A percentile compares a stretch with the other conserved stretches of the same genome.
These are phyloP conservation scores for Phialocephala subalpina DNA, from an alignment of 2,329 filamentous ascomycete genomes.

Conservation along the genomic window DNA sequence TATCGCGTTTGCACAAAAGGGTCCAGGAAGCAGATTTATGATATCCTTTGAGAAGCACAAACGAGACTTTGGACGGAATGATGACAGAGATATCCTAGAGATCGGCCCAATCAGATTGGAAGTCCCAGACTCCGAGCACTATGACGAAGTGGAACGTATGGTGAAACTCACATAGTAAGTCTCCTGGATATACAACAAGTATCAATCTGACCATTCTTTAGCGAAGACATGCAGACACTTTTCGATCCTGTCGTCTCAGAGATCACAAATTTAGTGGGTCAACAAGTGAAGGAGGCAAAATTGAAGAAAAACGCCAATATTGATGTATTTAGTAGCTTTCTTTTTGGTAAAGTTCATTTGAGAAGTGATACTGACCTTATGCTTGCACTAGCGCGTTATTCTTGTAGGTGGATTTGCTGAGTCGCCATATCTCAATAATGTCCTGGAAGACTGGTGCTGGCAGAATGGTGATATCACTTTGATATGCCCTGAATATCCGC, in stretches of 20 bases:
- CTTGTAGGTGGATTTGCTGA: constrained; percentile 24
- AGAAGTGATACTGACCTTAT: background rate
- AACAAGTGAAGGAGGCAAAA: constrained; percentile 19
- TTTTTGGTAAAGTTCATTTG: no score
- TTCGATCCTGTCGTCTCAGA: constrained; percentile 30
- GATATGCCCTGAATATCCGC: constrained; percentile 4
- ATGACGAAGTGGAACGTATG: constrained; percentile 17
- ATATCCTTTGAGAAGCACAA: no score
- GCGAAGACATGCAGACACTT: constrained; percentile 25
- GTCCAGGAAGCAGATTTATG: constrained; percentile 24
- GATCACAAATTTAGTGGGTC: constrained; percentile 25
- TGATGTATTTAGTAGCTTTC: background rate
- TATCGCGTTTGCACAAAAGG: constrained; percentile 24
- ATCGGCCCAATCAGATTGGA: no score
- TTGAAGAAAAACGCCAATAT: constrained; percentile 10
- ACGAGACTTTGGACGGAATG: no score
- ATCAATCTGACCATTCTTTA: background rate
- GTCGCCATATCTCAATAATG: constrained; percentile 16
- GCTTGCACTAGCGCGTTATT: background rate
- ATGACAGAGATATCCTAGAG: no score
- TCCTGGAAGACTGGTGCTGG: constrained; percentile 17
- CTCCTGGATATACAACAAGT: background rate
- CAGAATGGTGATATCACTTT: constrained; percentile 9
- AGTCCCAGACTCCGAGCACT: background rate
- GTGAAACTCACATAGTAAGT: constrained; percentile 25